These are phyloP conservation scores for Plantago elongata DNA, from an alignment of 257 asterid genomes.

Conservation along the genomic window DNA sequence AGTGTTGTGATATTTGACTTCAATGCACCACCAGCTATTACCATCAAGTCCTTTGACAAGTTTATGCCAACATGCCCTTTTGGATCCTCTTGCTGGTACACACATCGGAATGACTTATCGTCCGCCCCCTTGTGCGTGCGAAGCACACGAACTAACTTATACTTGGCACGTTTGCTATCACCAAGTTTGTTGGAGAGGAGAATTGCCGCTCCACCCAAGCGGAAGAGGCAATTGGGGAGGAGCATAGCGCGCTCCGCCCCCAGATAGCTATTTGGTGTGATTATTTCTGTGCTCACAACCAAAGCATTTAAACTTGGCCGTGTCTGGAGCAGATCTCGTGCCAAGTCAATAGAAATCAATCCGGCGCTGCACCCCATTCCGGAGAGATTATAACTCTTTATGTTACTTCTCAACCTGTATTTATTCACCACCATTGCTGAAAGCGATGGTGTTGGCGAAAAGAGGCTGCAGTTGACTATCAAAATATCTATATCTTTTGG, in stretches of 20 bases:
- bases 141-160: slow-evolving; percentile 22
- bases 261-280: slow-evolving; percentile 32
- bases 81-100: slow-evolving; percentile 30
- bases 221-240: slow-evolving; percentile 31
- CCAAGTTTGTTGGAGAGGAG: slow-evolving; percentile 6
- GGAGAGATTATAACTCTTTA: slow-evolving; percentile 32
- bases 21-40: slow-evolving; percentile 27
- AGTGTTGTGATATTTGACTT: slow-evolving; percentile 30
- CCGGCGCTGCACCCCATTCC: slow-evolving; percentile 49
- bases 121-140: slow-evolving; percentile 29
- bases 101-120: slow-evolving; percentile 26
- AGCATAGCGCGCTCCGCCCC: slow-evolving; percentile 39
- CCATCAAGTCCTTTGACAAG: slow-evolving; percentile 28
- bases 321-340: slow-evolving; percentile 34
- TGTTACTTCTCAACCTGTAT: slow-evolving; percentile 37
- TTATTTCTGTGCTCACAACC: slow-evolving; percentile 34
- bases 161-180: slow-evolving; percentile 29
- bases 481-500: slow-evolving; percentile 36
- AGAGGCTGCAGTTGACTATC: slow-evolving; percentile 35
- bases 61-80: slow-evolving; percentile 24
- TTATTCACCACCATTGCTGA: slow-evolving; percentile 36
- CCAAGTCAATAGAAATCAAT: slow-evolving; percentile 33
- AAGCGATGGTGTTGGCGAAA: slow-evolving; percentile 35
- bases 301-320: slow-evolving; percentile 32
- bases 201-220: slow-evolving; percentile 31